These are phyloP conservation scores for Gentiana dahurica DNA, from an alignment of 257 asterid genomes.

Conservation along the genomic window DNA sequence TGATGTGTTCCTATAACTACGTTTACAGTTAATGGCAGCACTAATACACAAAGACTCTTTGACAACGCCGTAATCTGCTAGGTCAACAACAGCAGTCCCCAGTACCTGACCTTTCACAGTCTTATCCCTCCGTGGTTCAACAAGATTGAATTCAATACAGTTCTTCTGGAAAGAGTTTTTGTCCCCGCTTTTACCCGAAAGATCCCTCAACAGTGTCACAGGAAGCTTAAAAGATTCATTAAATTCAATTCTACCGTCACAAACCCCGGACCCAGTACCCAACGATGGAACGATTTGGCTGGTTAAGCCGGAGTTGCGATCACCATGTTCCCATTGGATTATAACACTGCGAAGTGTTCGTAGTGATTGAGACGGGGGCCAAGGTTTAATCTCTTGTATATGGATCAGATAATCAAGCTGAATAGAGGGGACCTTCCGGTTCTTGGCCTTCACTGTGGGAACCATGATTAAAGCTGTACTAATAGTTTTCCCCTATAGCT, in stretches of 20 bases:
- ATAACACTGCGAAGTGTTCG: slow-evolving; percentile 42
- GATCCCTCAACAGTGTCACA: slow-evolving; percentile 37
- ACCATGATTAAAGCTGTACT: slow-evolving; percentile 34
- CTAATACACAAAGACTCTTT: slow-evolving; percentile 35
- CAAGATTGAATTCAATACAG: slow-evolving; percentile 57
- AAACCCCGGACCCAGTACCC: slow-evolving; percentile 38
- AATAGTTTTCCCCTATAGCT: slow-evolving; percentile 3
- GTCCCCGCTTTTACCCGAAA: slow-evolving; percentile 31
- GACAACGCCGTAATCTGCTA: slow-evolving; percentile 55
- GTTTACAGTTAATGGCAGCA: slow-evolving; percentile 50
- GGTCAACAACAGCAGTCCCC: slow-evolving; percentile 67
- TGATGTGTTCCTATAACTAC: slow-evolving; percentile 61
- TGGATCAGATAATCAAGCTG: slow-evolving; percentile 50
- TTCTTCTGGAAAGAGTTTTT: slow-evolving; percentile 50
- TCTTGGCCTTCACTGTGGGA: slow-evolving; percentile 47
- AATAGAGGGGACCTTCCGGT: slow-evolving; percentile 37
- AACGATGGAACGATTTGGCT: slow-evolving; percentile 50
- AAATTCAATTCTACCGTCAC: slow-evolving; percentile 60
- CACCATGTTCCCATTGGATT: slow-evolving; percentile 75
- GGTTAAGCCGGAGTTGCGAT: slow-evolving; percentile 49
- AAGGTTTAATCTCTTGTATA: slow-evolving; percentile 65
- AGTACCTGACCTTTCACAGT: slow-evolving; percentile 57
- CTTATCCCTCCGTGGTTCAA: slow-evolving; percentile 62
- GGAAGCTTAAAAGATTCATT: slow-evolving; percentile 66
- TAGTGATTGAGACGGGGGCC: slow-evolving; percentile 87